Evolutionary conservation across 306 rosid genomes (phyloP), one percentile per base, ranked within the genome.

Genomic region (Glycine soja): DNA sequence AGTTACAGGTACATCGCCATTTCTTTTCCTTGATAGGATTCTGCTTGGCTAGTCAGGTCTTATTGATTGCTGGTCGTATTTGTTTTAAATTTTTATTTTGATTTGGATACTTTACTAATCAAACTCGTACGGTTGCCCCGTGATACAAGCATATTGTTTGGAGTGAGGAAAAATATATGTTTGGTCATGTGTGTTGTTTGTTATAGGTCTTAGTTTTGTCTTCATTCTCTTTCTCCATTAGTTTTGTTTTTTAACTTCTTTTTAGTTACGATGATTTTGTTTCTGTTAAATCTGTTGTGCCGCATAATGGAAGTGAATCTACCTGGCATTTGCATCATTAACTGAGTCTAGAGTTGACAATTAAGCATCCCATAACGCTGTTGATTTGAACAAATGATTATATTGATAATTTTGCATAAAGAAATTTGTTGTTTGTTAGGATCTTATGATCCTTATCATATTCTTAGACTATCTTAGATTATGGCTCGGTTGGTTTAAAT

Each of bases 1-100:
- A 65, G 77, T 83, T 80, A 83, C 81, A 54, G 76, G 86, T 84
- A 82, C 76, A 77, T 71, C 46, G 2, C 38, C 43, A 52, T 57
- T 61, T 82, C 47, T 57, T 61, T 54, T 72, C 70, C 83, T 30
- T 59, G 65, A 38, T 38, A 38, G 43, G 43, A 47, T 52, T 34
- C 24, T 75, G 74, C 66, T 47, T 30, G 72, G 63, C 32, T 16
- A 72, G 64, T 72, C 70, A 30, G 71, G 68, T 71, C 71, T 83
- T 45, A 57, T 43, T 83, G 32, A 2, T 32, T 83, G 46, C 69
- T 65, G 34, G 45, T 36, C 4, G 57, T 34, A 15, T 42, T 15
- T 57, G 54, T 12, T 65, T 81, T 57, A 48, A 46, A 16, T 65
- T 81, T 57, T 59, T 46, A 64, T 69, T 63, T 15, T 58, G 5